A percentile compares a stretch with the other conserved stretches of the same genome.
Evolutionary conservation across 1,284 basidiomycete species (phyloP).

Genomic region (Irpex lacteus): DNA sequence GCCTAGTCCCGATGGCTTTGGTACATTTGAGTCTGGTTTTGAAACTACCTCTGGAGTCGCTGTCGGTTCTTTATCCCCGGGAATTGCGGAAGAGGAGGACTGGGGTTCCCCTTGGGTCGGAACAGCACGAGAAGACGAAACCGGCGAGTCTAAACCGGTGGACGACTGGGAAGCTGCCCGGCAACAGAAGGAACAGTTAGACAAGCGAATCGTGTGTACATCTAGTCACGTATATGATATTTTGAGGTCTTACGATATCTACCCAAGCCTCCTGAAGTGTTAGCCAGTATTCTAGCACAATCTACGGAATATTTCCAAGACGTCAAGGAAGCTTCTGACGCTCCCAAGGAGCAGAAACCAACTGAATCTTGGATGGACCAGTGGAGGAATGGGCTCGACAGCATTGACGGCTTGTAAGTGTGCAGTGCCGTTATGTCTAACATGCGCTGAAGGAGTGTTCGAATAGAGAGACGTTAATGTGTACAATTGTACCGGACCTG

Average conservation of each 20-base stretch:
- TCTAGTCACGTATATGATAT: slow-evolving; percentile 7
- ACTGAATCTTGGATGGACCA: slow-evolving; percentile 27
- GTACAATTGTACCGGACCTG: slow-evolving; percentile 28
- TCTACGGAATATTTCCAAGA: slow-evolving; percentile 49
- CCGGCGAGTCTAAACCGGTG: slow-evolving; percentile 21
- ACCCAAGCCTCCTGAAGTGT: slow-evolving; percentile 61
- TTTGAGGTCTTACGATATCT: slow-evolving; percentile 9
- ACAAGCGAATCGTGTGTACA: slow-evolving; percentile 59
- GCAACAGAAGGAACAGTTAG: slow-evolving; percentile 53
- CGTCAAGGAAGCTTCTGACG: slow-evolving; percentile 41
- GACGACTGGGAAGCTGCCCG: slow-evolving; percentile 73
- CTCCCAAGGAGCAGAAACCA: slow-evolving; percentile 11
- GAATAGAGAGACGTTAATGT: slow-evolving; percentile 22
- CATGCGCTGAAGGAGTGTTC: background rate
- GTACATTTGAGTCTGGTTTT: slow-evolving; percentile 55
- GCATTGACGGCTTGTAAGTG: slow-evolving; percentile 57
- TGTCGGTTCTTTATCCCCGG: slow-evolving; percentile 32
- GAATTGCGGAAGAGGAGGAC: slow-evolving; percentile 32
- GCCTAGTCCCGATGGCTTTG: slow-evolving; percentile 50
- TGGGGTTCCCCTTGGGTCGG: slow-evolving; percentile 48
- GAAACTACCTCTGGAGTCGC: slow-evolving; percentile 24
- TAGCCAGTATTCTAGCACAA: slow-evolving; percentile 51
- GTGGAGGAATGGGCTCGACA: slow-evolving; percentile 42
- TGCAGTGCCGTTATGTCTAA: background rate
- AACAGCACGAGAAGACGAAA: slow-evolving; percentile 12